These are phyloP conservation scores for Pestalotiopsis sp. DNA, from an alignment of 2,329 filamentous ascomycete genomes.

Conservation along the genomic window DNA sequence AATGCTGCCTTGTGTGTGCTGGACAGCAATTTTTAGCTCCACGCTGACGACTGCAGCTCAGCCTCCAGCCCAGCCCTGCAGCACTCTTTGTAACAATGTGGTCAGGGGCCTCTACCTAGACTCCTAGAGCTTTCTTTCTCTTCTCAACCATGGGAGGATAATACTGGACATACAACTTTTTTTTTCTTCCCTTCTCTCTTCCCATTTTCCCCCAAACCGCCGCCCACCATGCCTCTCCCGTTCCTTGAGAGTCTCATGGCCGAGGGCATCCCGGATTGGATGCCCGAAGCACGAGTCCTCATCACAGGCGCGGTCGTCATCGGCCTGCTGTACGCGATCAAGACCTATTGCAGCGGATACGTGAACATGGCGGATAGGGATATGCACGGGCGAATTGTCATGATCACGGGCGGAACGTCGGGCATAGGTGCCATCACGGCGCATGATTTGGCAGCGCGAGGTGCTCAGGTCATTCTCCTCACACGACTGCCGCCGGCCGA, in stretches of 20 bases:
- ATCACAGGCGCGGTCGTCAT: constrained; percentile 39
- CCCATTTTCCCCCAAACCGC: constrained; percentile 10
- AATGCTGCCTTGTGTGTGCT: neutral
- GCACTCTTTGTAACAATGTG: neutral
- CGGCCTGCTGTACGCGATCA: constrained; percentile 52
- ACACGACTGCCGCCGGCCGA: constrained; percentile 82
- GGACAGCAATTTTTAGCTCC: constrained; percentile 6
- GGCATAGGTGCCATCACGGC: constrained; percentile 84
- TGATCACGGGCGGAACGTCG: constrained; percentile 93
- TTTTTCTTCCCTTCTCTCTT: neutral
- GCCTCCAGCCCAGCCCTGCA: neutral
- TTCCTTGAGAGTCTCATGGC: constrained; percentile 49
- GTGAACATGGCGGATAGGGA: constrained; percentile 75
- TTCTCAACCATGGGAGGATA: constrained; percentile 19
- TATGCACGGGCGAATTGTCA: constrained; percentile 91
- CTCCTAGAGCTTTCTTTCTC: neutral
- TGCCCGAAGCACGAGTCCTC: constrained; percentile 47
- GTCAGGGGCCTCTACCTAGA: neutral
- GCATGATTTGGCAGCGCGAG: constrained; percentile 73
- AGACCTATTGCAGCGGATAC: constrained; percentile 78
- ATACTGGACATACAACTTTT: constrained; percentile 10
- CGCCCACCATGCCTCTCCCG: constrained; percentile 53
- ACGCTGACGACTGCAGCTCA: neutral
- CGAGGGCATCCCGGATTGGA: constrained; percentile 52
- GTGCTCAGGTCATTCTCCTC: constrained; percentile 88